Evolutionary conservation across 202 grass and related monocot genomes (phyloP), one percentile per base, ranked within the genome.

Genomic region (Dendrocalamus latiflorus): DNA sequence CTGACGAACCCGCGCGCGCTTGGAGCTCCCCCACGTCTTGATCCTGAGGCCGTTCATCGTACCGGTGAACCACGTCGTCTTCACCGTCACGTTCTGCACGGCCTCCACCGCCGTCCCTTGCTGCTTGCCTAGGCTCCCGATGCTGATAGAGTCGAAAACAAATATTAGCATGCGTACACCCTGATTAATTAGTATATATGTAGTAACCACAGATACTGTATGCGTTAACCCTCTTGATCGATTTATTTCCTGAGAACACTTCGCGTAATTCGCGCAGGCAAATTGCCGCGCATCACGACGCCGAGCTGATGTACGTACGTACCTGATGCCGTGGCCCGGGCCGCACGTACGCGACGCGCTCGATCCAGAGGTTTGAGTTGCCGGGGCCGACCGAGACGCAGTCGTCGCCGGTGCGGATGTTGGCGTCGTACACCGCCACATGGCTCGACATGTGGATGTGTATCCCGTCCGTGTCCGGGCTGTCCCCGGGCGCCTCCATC

Each of bases 311-410:
- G 51, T 16, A 15, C 12, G 28, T 25, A 50, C 22, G 68, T 26
- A 92, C 94, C 95, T 97, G 72, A 98, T 98, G 75, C 95, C 95
- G 26, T 98, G 95, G 8, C 95, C 95, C 1, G 95, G 95, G 24
- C 95, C 95, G 74, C 95, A 98, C n/a, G n/a, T n/a, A n/a, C 13
- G 83, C 43, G 74, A 98, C 92, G 20, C 89, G 67, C 83, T 97
- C 95, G 81, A 94, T 91, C 95, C 92, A 97, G 44, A 97, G 78
- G 78, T 97, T 43, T 1, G 90, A 85, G 54, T 88, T 93, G 41
- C 90, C 92, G 0, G 94, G 94, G 0, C 95, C 95, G 70, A 97
- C 22, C 10, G 95, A 97, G 18, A 97, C 74, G 92, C 92, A 97
- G 87, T 93, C 95, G 50, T 97, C 95, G 47, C 95, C 95, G 43